These are phyloP conservation scores for Ogataea nonfermentans DNA, from an alignment of 805 yeast species.

Conservation along the genomic window DNA sequence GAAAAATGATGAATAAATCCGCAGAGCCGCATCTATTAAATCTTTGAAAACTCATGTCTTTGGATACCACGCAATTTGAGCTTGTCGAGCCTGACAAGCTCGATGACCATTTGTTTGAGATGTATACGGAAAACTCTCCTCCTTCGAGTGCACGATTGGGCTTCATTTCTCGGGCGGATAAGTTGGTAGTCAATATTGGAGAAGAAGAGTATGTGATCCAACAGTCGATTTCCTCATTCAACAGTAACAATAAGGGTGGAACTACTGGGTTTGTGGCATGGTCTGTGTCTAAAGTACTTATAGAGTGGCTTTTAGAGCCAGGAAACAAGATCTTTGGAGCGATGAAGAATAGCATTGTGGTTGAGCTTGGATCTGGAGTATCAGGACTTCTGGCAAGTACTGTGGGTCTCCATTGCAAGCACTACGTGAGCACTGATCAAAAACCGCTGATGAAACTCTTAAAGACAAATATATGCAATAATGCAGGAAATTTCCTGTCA, in stretches of 20 bases:
- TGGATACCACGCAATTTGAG: constrained; percentile 6
- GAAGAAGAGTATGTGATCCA: constrained; percentile 23
- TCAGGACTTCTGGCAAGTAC: constrained; percentile 49
- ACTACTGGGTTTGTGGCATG: constrained; percentile 69
- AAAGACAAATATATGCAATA: constrained; percentile 43
- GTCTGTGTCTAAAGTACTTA: constrained; percentile 48
- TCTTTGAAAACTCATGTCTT: background rate
- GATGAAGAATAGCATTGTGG: constrained; percentile 30
- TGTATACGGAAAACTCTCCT: constrained; percentile 21
- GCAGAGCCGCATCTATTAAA: constrained; percentile 2
- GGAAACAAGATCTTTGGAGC: constrained; percentile 30
- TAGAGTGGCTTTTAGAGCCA: constrained; percentile 48
- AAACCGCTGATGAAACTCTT: constrained; percentile 49
- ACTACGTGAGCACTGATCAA: constrained; percentile 60
- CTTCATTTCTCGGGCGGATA: constrained; percentile 22
- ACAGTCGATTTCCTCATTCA: constrained; percentile 35
- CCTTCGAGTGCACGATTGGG: constrained; percentile 25
- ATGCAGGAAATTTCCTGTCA: constrained; percentile 30
- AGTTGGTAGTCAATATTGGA: constrained; percentile 18
- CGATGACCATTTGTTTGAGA: constrained; percentile 30
- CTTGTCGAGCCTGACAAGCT: constrained; percentile 14
- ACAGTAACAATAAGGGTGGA: constrained; percentile 35
- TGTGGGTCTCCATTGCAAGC: constrained; percentile 34
- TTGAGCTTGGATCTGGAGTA: constrained; percentile 66
- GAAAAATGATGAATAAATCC: constrained; percentile 3